Evolutionary conservation across 2,329 filamentous ascomycete genomes (phyloP), one percentile per base, ranked within the genome.

Genomic region (Ophiostoma sp.): DNA sequence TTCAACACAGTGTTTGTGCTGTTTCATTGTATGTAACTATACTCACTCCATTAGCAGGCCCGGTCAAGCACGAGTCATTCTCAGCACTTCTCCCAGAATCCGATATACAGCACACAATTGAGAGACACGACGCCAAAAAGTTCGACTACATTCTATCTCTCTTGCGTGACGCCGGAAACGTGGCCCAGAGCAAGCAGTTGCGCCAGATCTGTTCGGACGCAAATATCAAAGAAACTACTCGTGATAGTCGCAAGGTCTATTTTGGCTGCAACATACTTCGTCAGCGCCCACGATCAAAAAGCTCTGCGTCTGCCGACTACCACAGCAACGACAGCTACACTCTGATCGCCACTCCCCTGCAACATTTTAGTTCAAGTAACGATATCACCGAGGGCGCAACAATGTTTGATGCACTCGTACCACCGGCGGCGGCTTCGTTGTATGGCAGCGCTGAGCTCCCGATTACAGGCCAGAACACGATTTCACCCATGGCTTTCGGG

Each of bases 241-340:
- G 52, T 17, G 64, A 69, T 69, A 71, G 71, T 67, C 72, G 72
- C 68, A 79, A 78, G 73, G 75, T 82, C 23, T 82, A 78, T 72
- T 82, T 84, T 73, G 85, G 84, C 70, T 86, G 85, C 78, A 87
- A 85, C 74, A 76, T 87, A 70, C 74, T 87, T 71, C 79, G 79
- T 66, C 79, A 79, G 72, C 76, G 76, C 68, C 74, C 77, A 67
- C 73, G 74, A 17, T 72, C 74, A 27, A 74, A 74, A 57, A 74
- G 74, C n/a, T 71, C 74, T 44, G 65, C 72, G 39, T 70, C 72
- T n/a, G 71, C 74, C 64, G 71, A 75, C 52, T 72, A 74, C 65
- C 69, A 72, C 70, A 71, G 73, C 66, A 77, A 79, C 79, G 76
- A 81, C 76, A 78, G 76, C 31, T 85, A 83, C 75, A 79, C 79